phyloP scores from a whole-genome alignment of 441 rosid species.

The Gossypium gossypioides region DNA sequence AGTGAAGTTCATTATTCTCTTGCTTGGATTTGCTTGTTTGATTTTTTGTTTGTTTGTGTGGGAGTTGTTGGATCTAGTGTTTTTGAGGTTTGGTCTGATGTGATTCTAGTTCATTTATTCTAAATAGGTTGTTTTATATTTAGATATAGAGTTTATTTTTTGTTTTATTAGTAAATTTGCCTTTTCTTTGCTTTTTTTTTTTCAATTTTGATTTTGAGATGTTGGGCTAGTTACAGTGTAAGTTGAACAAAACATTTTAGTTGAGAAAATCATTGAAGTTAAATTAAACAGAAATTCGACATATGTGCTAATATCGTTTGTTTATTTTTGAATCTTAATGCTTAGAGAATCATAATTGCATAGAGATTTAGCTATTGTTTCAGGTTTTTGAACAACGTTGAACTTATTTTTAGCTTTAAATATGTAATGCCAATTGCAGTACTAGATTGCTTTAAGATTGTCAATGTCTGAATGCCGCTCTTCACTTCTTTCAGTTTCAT shows the following conservation, averaged over 20 bases:
- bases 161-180: background rate
- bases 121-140: slow-evolving; percentile 8
- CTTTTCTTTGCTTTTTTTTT: background rate
- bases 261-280: too few relatives aligned
- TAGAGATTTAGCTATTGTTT: background rate
- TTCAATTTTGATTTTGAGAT: background rate
- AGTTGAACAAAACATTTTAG: background rate
- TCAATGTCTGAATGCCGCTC: background rate
- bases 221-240: background rate
- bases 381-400: background rate
- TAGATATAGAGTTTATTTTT: slow-evolving; percentile 1
- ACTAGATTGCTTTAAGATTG: too few relatives aligned
- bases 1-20: too few relatives aligned
- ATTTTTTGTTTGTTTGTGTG: background rate
- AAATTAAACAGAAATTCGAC: too few relatives aligned
- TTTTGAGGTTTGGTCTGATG: slow-evolving; percentile 17
- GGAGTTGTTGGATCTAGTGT: slow-evolving; percentile 33
- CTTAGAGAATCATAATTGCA: background rate
- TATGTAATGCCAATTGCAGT: background rate
- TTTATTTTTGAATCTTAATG: too few relatives aligned
- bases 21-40: too few relatives aligned
- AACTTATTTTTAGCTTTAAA: background rate
- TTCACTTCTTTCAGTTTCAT: background rate
- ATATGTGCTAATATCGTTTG: too few relatives aligned
- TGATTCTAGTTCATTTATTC: slow-evolving; percentile 2